Base-by-base conservation (phyloP, 768 basidiomycete species). In the Hericium coralloides region DNA sequence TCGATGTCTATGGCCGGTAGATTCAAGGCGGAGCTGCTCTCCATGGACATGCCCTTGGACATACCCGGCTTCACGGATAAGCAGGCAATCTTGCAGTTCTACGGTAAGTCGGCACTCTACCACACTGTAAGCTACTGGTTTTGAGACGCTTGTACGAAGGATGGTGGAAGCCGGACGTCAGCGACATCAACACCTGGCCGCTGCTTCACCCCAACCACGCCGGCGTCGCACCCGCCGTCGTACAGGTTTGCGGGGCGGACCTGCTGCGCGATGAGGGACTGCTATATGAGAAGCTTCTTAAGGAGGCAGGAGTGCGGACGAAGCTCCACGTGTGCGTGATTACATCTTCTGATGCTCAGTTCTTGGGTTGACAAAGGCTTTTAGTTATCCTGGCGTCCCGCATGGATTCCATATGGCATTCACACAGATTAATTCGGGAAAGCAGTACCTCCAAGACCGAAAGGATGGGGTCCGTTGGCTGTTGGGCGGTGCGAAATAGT, bases 351-450 rank as follows among this genome's bases (percentile, higher is more conserved):
- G 43, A 45, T 17, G 18, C 17, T 12, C 12, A 43, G 12, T 43
- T 7, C 41, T 43, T 18, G 8, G 1, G 8, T n/a, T 45, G 43
- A 31, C 10, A 9, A 31, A 6, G 7, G 31, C 43, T 31, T 9
- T n/a, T 41, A 55, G 57, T 37, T 58, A 58, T 49, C 53, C 57
- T 12, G 57, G 57, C 2, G 25, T 54, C 5, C 57, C 57, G 14
- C 53, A 58, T 48, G 41, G 22, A 4, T 58, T 58, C 26, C 20
- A 49, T 5, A 17, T 20, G 23, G 17, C 18, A 10, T 22, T 48
- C 15, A 31, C 52, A 3, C 22, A 55, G 12, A 23, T 55, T 23
- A 55, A 54, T n/a, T 17, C 18, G 6, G 31, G 36, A 12, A 20
- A 26, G 9, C 55, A 54, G 53, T 54, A 20, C 12, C 18, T 22